These are phyloP conservation scores for Fusarium sp. DNA, from an alignment of 2,329 filamentous ascomycete species.

Conservation along the genomic window DNA sequence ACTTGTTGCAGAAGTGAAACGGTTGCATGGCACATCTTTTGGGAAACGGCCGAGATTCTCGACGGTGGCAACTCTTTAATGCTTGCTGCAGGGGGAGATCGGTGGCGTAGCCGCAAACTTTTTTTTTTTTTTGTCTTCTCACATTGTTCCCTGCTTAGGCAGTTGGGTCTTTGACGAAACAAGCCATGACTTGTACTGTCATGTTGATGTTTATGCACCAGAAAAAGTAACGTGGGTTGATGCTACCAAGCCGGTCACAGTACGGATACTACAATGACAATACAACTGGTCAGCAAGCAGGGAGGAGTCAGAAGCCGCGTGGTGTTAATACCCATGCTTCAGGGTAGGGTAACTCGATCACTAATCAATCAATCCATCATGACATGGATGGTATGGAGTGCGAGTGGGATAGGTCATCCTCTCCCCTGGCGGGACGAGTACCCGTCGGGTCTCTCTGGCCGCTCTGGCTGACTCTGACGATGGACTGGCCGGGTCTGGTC, in stretches of 20 bases:
- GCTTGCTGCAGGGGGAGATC: constrained; percentile 20
- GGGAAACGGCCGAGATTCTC: constrained; percentile 3
- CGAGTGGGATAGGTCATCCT: neutral
- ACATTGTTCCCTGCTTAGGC: constrained; percentile 16
- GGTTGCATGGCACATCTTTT: constrained; percentile 8
- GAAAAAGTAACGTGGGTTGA: neutral
- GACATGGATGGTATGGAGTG: neutral
- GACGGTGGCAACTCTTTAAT: constrained; percentile 8
- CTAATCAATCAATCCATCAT: neutral
- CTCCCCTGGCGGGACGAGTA: neutral
- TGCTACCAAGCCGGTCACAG: neutral
- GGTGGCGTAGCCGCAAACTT: constrained; percentile 30
- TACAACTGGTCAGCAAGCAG: neutral
- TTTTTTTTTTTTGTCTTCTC: constrained; percentile 6
- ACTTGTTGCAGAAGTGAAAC: constrained; percentile 5
- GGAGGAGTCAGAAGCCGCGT: neutral
- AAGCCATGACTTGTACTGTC: neutral
- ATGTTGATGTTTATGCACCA: neutral
- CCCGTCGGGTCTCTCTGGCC: constrained; percentile 4
- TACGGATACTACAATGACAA: neutral
- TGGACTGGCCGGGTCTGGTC: neutral
- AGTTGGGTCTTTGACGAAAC: neutral
- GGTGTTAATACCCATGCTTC: neutral
- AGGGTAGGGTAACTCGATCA: neutral
- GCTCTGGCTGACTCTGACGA: constrained; percentile 4